These are phyloP conservation scores for Pichia sp. DNA, from an alignment of 1,139 yeast genomes.

Conservation along the genomic window DNA sequence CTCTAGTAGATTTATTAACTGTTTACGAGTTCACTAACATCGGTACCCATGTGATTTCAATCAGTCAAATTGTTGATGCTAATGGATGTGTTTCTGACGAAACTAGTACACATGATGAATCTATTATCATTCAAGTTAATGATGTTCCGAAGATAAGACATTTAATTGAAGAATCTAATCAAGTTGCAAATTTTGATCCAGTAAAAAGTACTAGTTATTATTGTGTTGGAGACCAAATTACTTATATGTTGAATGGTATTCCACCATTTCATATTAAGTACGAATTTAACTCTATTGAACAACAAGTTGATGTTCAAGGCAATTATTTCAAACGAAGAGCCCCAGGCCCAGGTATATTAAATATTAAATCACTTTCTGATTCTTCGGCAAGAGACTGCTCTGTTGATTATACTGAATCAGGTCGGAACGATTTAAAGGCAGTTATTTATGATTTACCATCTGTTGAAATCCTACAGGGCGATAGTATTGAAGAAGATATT, in stretches of 20 bases:
- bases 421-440: constrained; percentile 39
- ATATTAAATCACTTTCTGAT: constrained; percentile 67
- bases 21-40: constrained; percentile 28
- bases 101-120: constrained; percentile 30
- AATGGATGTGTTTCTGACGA: constrained; percentile 57
- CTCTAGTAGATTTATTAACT: constrained; percentile 20
- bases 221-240: constrained; percentile 90
- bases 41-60: constrained; percentile 52
- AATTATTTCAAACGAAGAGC: constrained; percentile 67
- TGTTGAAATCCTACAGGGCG: constrained; percentile 81
- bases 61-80: constrained; percentile 55
- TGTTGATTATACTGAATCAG: constrained; percentile 44
- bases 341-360: constrained; percentile 67
- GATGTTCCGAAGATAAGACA: constrained; percentile 65
- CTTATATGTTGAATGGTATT: constrained; percentile 68
- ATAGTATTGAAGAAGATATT: constrained; percentile 62
- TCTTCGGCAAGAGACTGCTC: constrained; percentile 63
- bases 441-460: constrained; percentile 78
- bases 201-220: constrained; percentile 41
- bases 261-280: constrained; percentile 76
- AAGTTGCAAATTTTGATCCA: constrained; percentile 15
- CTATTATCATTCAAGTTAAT: constrained; percentile 42
- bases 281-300: constrained; percentile 57
- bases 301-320: constrained; percentile 52
- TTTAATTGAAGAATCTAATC: constrained; percentile 24